These are phyloP conservation scores for Suhomyces wounanorum DNA, from an alignment of 1,139 yeast species.

Conservation along the genomic window DNA sequence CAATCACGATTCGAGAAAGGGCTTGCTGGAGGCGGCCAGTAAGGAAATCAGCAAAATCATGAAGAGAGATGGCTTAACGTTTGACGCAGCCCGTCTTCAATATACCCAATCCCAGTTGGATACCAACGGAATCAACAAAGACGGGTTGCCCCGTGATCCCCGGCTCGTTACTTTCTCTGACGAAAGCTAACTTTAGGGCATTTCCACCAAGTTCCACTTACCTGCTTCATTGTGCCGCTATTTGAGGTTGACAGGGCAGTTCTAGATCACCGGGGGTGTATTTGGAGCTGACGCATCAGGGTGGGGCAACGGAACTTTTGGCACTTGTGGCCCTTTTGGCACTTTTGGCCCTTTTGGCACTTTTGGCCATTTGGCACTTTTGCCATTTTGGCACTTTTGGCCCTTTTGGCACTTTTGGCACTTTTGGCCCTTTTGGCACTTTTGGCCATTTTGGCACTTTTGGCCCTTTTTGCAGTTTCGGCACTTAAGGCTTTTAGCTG, in stretches of 20 bases:
- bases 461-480: too few relatives aligned
- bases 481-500: too few relatives aligned
- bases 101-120: constrained; percentile 51
- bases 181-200: constrained; percentile 3
- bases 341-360: too few relatives aligned
- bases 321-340: too few relatives aligned
- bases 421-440: too few relatives aligned
- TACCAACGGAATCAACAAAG: constrained; percentile 52
- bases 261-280: background rate
- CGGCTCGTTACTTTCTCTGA: constrained; percentile 36
- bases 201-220: too few relatives aligned
- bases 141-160: constrained; percentile 45
- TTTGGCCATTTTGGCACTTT: too few relatives aligned
- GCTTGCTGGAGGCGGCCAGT: constrained; percentile 60
- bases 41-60: constrained; percentile 54
- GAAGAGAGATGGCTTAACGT: constrained; percentile 49
- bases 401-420: too few relatives aligned
- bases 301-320: too few relatives aligned
- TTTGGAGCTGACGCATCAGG: background rate
- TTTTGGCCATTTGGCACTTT: too few relatives aligned
- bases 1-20: constrained; percentile 56
- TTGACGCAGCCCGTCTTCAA: constrained; percentile 70
- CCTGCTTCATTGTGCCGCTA: background rate
- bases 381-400: too few relatives aligned
- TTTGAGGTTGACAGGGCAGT: too few relatives aligned